Conservation (phyloP, 208 protist species). For the Wallacemonas sp. region DNA sequence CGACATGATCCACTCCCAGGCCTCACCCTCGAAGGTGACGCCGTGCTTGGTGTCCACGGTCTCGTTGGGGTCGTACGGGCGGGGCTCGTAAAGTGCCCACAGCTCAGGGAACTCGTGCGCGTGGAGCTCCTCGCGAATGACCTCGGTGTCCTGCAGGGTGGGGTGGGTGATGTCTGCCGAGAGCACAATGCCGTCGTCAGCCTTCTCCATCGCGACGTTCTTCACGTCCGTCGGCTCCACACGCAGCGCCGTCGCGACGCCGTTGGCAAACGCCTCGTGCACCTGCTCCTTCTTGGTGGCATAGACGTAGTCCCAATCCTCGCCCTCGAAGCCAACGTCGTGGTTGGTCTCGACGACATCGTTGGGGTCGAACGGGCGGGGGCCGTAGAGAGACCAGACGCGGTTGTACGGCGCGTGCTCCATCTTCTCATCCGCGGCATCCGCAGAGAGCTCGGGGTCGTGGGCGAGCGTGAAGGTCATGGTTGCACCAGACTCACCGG, state of each 20-base stretch:
- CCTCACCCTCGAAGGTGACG: constrained; percentile 52
- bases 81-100: constrained; percentile 34
- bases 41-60: constrained; percentile 36
- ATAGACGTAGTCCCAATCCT: constrained; percentile 18
- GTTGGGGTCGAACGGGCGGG: constrained; percentile 15
- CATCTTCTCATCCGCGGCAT: constrained; percentile 9
- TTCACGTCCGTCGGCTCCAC: constrained; percentile 17
- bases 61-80: constrained; percentile 36
- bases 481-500: constrained; percentile 9
- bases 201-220: constrained; percentile 19
- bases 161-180: constrained; percentile 11
- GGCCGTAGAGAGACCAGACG: constrained; percentile 23
- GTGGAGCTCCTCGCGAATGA: constrained; percentile 27
- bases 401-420: constrained; percentile 10
- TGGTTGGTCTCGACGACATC: constrained; percentile 15
- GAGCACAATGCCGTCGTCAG: constrained; percentile 17
- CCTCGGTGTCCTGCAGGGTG: constrained; percentile 11
- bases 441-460: constrained; percentile 5
- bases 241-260: constrained; percentile 17
- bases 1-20: constrained; percentile 44
- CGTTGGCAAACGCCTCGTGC: constrained; percentile 19
- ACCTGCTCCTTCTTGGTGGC: constrained; percentile 11
- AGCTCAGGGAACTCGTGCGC: constrained; percentile 35
- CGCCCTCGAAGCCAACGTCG: constrained; percentile 10
- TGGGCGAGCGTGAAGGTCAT: constrained; percentile 17